A percentile compares a stretch with the other conserved stretches of the same genome.
These are phyloP conservation scores for Aplosporella prunicola DNA, from an alignment of 2,329 filamentous ascomycete genomes.

Conservation along the genomic window DNA sequence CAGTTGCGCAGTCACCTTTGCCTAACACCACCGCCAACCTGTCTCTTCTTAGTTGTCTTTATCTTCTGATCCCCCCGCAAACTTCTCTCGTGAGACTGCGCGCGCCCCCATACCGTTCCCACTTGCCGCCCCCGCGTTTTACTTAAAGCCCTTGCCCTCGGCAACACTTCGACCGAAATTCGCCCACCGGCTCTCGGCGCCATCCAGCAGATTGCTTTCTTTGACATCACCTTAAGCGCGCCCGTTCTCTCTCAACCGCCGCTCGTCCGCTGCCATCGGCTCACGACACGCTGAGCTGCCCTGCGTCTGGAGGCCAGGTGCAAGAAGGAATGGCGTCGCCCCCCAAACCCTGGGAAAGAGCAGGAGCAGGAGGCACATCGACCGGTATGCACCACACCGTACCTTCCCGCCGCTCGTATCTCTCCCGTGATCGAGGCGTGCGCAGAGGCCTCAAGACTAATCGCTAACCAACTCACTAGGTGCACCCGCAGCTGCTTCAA, in stretches of 20 bases:
- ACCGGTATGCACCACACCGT: no score
- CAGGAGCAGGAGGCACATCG: constrained; percentile 45
- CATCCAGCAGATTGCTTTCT: no score
- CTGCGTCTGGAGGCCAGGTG: constrained; percentile 2
- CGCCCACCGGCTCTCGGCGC: no score
- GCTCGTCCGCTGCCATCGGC: not conserved
- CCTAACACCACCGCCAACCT: not conserved
- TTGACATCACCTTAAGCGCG: constrained; percentile 10
- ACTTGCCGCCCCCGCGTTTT: not conserved
- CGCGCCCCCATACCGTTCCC: not conserved
- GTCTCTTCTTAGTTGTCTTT: not conserved
- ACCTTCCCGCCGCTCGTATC: not conserved
- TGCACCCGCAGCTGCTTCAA: constrained; percentile 29
- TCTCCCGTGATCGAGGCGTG: not conserved
- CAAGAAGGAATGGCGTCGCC: constrained; percentile 56
- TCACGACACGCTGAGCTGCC: no score
- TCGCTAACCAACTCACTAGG: constrained; percentile 6
- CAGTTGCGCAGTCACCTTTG: constrained; percentile 1
- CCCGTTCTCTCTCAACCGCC: no score
- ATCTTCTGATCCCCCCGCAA: not conserved
- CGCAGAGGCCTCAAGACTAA: not conserved
- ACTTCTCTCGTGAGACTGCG: not conserved
- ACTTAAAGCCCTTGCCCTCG: no score
- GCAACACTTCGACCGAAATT: no score
- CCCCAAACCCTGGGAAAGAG: constrained; percentile 94